These are phyloP conservation scores for Petrea volubilis DNA, from an alignment of 257 asterid species.

Conservation along the genomic window DNA sequence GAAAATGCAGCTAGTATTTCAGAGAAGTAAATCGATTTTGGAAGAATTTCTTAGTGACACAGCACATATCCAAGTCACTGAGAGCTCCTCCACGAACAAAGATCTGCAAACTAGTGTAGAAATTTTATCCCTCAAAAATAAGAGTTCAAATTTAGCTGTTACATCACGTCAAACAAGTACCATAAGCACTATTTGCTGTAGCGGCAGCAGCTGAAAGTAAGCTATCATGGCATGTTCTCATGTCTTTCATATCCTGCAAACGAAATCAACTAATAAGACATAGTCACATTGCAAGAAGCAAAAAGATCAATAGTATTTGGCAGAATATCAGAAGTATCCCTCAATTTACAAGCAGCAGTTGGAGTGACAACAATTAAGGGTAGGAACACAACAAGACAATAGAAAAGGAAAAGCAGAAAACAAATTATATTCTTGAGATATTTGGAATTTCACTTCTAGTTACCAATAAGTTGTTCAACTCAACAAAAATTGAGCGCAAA, in stretches of 20 bases:
- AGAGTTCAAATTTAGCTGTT: slow-evolving; percentile 17
- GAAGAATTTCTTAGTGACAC: neutral
- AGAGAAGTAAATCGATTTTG: neutral
- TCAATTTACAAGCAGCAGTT: slow-evolving; percentile 3
- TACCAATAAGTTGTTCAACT: neutral
- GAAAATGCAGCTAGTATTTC: slow-evolving; percentile 2
- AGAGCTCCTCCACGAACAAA: neutral
- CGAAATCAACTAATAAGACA: slow-evolving; percentile 13
- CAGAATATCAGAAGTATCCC: neutral
- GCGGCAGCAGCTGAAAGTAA: slow-evolving; percentile 98
- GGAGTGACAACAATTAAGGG: slow-evolving; percentile 7
- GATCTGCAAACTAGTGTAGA: neutral
- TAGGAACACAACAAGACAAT: slow-evolving; percentile 6
- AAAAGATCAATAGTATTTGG: neutral
- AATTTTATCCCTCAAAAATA: slow-evolving; percentile 2
- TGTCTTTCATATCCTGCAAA: slow-evolving; percentile 88
- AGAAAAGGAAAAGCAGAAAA: neutral
- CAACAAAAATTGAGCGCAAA: neutral
- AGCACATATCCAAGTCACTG: neutral
- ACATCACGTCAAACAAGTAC: slow-evolving; percentile 37
- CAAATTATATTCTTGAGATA: neutral
- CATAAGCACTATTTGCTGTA: slow-evolving; percentile 88
- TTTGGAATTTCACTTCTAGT: slow-evolving; percentile 10
- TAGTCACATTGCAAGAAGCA: slow-evolving; percentile 5
- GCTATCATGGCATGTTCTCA: slow-evolving; percentile 88